Percentiles rank a stretch among this genome's conserved stretches.
Conservation (phyloP, 78 protist genomes). For the Dictyostelium firmibasis region DNA sequence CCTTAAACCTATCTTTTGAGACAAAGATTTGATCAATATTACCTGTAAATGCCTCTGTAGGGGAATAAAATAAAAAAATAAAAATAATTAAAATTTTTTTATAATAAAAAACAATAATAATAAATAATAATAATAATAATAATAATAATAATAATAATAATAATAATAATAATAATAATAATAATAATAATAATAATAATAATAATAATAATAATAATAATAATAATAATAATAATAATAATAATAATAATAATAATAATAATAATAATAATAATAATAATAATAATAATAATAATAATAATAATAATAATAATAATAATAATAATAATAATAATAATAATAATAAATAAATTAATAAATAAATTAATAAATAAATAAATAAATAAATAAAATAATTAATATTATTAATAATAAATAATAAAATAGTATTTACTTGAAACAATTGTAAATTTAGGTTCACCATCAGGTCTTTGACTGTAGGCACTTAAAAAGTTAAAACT, state of each 20-base stretch:
- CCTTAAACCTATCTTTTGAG: neutral
- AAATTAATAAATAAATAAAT: neutral
- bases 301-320: neutral
- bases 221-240: neutral
- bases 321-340: neutral
- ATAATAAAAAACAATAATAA: neutral
- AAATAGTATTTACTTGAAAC: conserved; percentile 1
- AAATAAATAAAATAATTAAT: neutral
- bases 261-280: neutral
- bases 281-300: neutral
- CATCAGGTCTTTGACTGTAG: conserved; percentile 20
- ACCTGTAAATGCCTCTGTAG: conserved; percentile 23
- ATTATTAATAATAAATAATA: neutral
- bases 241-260: neutral
- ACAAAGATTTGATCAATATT: conserved; percentile 56
- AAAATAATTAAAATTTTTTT: neutral
- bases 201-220: neutral
- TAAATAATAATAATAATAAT: neutral
- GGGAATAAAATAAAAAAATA: neutral
- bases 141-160: neutral
- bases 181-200: neutral
- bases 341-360: neutral
- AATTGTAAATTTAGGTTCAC: conserved; percentile 55
- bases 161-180: neutral
- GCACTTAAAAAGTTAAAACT: neutral